Evolutionary conservation across 1,284 basidiomycete genomes (phyloP).

Genomic region (Volvariella volvacea): DNA sequence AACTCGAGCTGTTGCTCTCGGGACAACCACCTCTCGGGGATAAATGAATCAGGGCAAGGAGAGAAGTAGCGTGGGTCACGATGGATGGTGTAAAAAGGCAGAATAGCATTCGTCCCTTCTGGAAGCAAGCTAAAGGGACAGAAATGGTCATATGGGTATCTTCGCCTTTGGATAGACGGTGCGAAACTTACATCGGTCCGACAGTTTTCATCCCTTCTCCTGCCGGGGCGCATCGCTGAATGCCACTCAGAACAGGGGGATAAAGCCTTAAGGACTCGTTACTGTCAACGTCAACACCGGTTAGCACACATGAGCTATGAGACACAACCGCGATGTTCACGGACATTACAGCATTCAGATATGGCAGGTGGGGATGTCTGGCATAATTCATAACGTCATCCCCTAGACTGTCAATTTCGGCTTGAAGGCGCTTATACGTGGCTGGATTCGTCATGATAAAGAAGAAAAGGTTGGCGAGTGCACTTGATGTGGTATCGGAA

Average conservation of each 20-base stretch:
- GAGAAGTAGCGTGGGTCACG: constrained; percentile 35
- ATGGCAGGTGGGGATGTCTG: constrained; percentile 21
- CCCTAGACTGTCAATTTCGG: constrained; percentile 26
- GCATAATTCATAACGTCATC: constrained; percentile 21
- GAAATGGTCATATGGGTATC: not conserved
- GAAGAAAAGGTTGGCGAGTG: constrained; percentile 27
- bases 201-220: constrained; percentile 19
- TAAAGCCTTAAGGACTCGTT: constrained; percentile 32
- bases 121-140: constrained; percentile 28
- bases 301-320: not conserved
- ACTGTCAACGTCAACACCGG: constrained; percentile 15
- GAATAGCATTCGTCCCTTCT: constrained; percentile 30
- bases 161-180: not conserved
- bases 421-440: constrained; percentile 23
- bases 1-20: constrained; percentile 17
- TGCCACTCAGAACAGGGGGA: constrained; percentile 27
- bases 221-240: constrained; percentile 20
- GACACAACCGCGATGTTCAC: constrained; percentile 9
- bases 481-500: constrained; percentile 32
- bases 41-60: constrained; percentile 30
- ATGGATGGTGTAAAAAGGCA: constrained; percentile 32
- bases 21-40: constrained; percentile 34
- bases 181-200: constrained; percentile 22
- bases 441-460: constrained; percentile 26
- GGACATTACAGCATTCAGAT: constrained; percentile 32